A percentile compares a stretch with the other conserved stretches of the same genome.
phyloP scores from a whole-genome alignment of 139 green algal genomes.

The Dunaliella sp. region DNA sequence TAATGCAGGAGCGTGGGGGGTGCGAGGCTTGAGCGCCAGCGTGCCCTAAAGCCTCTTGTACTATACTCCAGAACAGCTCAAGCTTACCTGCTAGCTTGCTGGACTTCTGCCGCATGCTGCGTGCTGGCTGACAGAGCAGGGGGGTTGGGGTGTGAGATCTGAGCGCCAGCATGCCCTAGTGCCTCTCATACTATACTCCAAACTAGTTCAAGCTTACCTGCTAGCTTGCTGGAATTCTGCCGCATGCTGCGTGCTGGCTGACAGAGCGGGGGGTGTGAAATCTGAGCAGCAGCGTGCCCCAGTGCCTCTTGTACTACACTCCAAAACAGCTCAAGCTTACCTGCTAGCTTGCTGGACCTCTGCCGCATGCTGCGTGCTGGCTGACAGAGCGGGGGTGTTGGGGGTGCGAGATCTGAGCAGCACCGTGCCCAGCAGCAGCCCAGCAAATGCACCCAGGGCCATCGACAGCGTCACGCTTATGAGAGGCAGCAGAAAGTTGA shows the following conservation, averaged over 20 bases:
- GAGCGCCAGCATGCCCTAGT: too few relatives aligned
- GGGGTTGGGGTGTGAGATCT: too few relatives aligned
- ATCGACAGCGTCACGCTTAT: conserved; percentile 44
- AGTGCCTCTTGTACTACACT: too few relatives aligned
- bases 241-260: not conserved
- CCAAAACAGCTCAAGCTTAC: not conserved
- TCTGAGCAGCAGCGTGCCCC: conserved; percentile 19
- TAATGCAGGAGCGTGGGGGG: too few relatives aligned
- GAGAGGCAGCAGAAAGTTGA: conserved; percentile 42
- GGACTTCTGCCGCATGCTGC: too few relatives aligned
- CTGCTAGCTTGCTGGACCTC: not conserved
- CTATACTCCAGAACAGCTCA: too few relatives aligned
- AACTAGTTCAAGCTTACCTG: too few relatives aligned
- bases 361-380: not conserved
- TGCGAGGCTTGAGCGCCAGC: too few relatives aligned
- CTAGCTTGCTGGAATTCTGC: not conserved
- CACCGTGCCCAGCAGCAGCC: conserved; percentile 32
- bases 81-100: too few relatives aligned
- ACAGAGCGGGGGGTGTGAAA: not conserved
- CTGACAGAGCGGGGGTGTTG: not conserved
- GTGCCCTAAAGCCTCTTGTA: too few relatives aligned
- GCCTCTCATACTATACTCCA: too few relatives aligned
- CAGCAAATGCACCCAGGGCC: conserved; percentile 37
- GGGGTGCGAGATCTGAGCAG: conserved; percentile 1
- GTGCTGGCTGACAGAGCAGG: too few relatives aligned